phyloP scores from a whole-genome alignment of 805 yeast genomes.

The Candida vartiovaarae region DNA sequence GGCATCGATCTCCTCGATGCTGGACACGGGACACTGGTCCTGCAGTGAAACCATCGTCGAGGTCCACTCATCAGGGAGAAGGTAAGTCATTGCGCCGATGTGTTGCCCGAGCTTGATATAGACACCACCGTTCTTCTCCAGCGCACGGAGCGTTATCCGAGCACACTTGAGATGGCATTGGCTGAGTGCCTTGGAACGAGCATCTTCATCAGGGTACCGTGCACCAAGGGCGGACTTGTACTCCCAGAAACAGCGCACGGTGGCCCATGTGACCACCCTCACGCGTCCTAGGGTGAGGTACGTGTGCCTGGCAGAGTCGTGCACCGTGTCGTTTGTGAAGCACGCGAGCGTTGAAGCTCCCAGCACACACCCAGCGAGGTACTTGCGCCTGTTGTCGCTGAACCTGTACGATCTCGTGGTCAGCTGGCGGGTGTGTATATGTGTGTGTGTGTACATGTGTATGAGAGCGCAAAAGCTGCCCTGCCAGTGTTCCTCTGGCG shows the following conservation, averaged over 20 bases:
- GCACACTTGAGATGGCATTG: slow-evolving; percentile 76
- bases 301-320: slow-evolving; percentile 9
- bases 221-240: slow-evolving; percentile 52
- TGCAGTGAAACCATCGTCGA: slow-evolving; percentile 89
- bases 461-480: too few relatives aligned
- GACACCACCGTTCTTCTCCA: slow-evolving; percentile 84
- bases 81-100: slow-evolving; percentile 82
- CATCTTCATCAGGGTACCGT: slow-evolving; percentile 37
- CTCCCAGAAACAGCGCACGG: slow-evolving; percentile 61
- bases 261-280: slow-evolving; percentile 50
- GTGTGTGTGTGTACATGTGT: too few relatives aligned
- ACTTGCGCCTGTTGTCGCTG: slow-evolving; percentile 5
- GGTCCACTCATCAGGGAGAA: slow-evolving; percentile 93
- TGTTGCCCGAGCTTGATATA: slow-evolving; percentile 96
- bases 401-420: not conserved
- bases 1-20: slow-evolving; percentile 56
- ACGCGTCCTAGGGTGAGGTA: slow-evolving; percentile 11
- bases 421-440: too few relatives aligned
- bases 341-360: slow-evolving; percentile 5
- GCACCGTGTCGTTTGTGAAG: slow-evolving; percentile 9
- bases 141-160: slow-evolving; percentile 63
- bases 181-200: slow-evolving; percentile 44
- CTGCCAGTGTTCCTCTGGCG: too few relatives aligned
- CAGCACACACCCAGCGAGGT: slow-evolving; percentile 4
- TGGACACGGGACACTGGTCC: slow-evolving; percentile 80